Evolutionary conservation across 2,329 filamentous ascomycete genomes (phyloP).

Genomic region (Aaosphaeria pasadenensis): DNA sequence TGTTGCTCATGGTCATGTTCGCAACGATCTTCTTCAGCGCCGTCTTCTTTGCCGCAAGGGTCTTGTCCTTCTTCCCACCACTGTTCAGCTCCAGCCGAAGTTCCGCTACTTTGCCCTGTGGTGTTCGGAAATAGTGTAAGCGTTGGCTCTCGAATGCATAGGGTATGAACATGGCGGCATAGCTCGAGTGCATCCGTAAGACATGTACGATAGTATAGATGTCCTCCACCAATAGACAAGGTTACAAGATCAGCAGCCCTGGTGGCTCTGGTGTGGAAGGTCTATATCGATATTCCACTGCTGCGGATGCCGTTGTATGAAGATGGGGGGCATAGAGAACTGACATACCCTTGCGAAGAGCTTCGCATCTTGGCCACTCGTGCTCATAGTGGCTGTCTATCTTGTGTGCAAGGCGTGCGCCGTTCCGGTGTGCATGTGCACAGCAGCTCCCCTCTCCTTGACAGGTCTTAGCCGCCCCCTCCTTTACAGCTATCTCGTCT

Average conservation of each 20-base stretch:
- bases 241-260: no score
- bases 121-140: conserved; percentile 48
- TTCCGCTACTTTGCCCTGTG: conserved; percentile 98
- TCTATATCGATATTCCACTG: no score
- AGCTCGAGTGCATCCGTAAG: background rate
- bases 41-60: conserved; percentile 91
- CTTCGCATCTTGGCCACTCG: conserved; percentile 91
- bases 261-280: no score
- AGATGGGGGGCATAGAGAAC: background rate
- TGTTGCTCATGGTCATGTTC: conserved; percentile 99
- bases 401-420: conserved; percentile 14
- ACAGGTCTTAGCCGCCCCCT: conserved; percentile 20
- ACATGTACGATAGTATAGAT: no score
- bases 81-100: conserved; percentile 90
- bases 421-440: conserved; percentile 28
- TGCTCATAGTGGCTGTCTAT: conserved; percentile 52
- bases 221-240: no score
- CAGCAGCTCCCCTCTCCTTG: conserved; percentile 20
- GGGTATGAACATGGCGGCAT: conserved; percentile 37
- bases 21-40: conserved; percentile 99
- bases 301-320: no score
- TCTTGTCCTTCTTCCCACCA: conserved; percentile 97
- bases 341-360: conserved; percentile 91
- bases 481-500: background rate
- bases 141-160: conserved; percentile 38